Percentiles rank a stretch among this genome's conserved stretches.
These are phyloP conservation scores for Pseudonitzschia multiseries DNA, from an alignment of 108 stramenopile species.

Conservation along the genomic window DNA sequence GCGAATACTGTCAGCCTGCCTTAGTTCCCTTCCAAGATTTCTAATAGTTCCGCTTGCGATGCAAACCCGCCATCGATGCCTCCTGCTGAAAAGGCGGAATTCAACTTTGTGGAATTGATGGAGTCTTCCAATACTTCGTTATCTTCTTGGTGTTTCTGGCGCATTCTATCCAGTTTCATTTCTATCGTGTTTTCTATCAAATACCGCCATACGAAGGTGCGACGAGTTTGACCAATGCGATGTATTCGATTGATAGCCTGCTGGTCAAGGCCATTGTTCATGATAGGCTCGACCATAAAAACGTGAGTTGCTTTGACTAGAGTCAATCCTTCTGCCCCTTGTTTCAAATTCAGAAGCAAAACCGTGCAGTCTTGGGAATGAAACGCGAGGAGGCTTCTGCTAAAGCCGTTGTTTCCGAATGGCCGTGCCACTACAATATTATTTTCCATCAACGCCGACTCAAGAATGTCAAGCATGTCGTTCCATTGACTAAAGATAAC, in stretches of 20 bases:
- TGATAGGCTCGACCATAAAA: slow-evolving; percentile 84
- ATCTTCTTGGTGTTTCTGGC: slow-evolving; percentile 40
- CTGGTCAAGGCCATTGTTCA: slow-evolving; percentile 68
- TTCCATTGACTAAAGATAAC: slow-evolving; percentile 84
- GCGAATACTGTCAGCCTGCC: not conserved
- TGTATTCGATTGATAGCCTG: slow-evolving; percentile 62
- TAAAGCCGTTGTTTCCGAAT: slow-evolving; percentile 25
- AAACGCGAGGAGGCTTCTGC: slow-evolving; percentile 37
- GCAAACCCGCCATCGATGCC: slow-evolving; percentile 55
- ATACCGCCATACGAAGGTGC: slow-evolving; percentile 76
- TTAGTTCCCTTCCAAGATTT: slow-evolving; percentile 11
- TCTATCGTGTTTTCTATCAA: slow-evolving; percentile 79
- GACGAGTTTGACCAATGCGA: slow-evolving; percentile 71
- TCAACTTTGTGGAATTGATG: slow-evolving; percentile 10
- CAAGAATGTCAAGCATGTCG: slow-evolving; percentile 85
- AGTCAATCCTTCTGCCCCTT: slow-evolving; percentile 83
- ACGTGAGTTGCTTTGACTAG: slow-evolving; percentile 83
- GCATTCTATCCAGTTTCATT: slow-evolving; percentile 62
- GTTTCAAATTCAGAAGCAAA: slow-evolving; percentile 75
- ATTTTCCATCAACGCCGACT: slow-evolving; percentile 53
- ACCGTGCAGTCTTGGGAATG: slow-evolving; percentile 37
- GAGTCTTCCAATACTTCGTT: slow-evolving; percentile 42
- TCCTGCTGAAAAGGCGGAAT: slow-evolving; percentile 32
- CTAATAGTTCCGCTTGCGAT: slow-evolving; percentile 24
- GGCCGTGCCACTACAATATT: slow-evolving; percentile 48